These are phyloP conservation scores for Picocystis sp. DNA, from an alignment of 163 green algal species.

Conservation along the genomic window DNA sequence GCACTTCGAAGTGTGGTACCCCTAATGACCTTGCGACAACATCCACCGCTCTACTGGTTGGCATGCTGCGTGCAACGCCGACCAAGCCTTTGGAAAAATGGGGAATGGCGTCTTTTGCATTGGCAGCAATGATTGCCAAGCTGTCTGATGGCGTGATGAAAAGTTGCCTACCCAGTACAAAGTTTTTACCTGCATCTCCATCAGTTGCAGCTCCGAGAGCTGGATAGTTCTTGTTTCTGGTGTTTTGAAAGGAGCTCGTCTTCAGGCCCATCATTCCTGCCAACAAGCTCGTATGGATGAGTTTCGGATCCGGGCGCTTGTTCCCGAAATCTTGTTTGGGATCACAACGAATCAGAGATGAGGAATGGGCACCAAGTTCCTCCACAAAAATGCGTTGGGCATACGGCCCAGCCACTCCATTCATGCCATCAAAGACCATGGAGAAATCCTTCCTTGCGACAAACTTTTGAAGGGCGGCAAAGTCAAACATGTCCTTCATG, in stretches of 20 bases:
- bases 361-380: neutral
- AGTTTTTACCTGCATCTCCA: neutral
- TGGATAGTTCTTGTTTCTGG: too few species aligned
- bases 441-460: conserved; percentile 5
- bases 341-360: conserved; percentile 5
- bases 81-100: conserved; percentile 9
- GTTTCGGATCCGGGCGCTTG: conserved; percentile 7
- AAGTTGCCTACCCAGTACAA: too few species aligned
- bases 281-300: conserved; percentile 6
- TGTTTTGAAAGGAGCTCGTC: neutral
- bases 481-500: conserved; percentile 8
- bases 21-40: conserved; percentile 2
- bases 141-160: neutral
- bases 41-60: conserved; percentile 8
- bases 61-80: conserved; percentile 9
- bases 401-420: conserved; percentile 6
- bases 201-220: conserved; percentile 4
- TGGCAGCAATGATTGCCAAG: conserved; percentile 8
- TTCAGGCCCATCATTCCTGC: conserved; percentile 4
- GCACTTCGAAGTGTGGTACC: conserved; percentile 13
- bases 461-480: neutral
- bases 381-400: conserved; percentile 8
- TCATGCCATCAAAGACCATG: conserved; percentile 9
- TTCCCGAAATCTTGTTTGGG: conserved; percentile 9
- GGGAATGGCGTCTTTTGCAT: conserved; percentile 7